Evolutionary conservation across 1,139 yeast genomes (phyloP), one percentile per base, ranked within the genome.

Genomic region (Candida smagusa): DNA sequence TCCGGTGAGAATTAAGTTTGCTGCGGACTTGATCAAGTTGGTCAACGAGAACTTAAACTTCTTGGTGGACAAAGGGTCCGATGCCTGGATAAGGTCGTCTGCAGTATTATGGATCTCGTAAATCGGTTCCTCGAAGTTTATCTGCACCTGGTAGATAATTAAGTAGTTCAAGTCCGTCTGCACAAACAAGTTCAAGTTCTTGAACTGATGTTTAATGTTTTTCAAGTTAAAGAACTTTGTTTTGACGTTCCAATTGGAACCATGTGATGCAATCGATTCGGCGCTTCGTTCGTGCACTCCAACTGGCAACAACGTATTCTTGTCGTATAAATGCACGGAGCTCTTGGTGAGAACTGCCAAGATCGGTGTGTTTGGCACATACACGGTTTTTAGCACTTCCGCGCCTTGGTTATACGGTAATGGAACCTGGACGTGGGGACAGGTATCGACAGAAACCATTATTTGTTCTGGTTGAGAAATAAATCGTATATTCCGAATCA

Each of bases 391-490:
- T 5, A 68, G 24, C 5, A 63, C 48, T 2, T 47, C 45, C 9
- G 28, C 30, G 13, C 16, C 12, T 19, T 19, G 16, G 13, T 45
- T 38, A 12, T 54, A 49, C 12, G 61, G 49, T 30, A 53, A 38
- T 9, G 69, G 63, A 9, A 58, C 50, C 57, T 55, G 64, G n/a
- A 54, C 38, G 36, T 49, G 56, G 13, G 72, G 71, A 42, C 61
- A 54, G 22, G 65, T 52, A 41, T 65, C 63, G 31, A 69, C 53
- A 69, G 71, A 68, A 12, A 61, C 67, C 73, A 68, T 67, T 24
- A n/a, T 23, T 23, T 23, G 26, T 23, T 23, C 26, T 23, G 9
- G 11, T 9, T 23, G 11, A 23, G 26, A 23, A 23, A 9, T 9
- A 4, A 6, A 9, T 9, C 26, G 6, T 23, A n/a, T n/a, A n/a